Base-by-base conservation (phyloP, 108 stramenopile genomes). In the Nitzschia sp. region DNA sequence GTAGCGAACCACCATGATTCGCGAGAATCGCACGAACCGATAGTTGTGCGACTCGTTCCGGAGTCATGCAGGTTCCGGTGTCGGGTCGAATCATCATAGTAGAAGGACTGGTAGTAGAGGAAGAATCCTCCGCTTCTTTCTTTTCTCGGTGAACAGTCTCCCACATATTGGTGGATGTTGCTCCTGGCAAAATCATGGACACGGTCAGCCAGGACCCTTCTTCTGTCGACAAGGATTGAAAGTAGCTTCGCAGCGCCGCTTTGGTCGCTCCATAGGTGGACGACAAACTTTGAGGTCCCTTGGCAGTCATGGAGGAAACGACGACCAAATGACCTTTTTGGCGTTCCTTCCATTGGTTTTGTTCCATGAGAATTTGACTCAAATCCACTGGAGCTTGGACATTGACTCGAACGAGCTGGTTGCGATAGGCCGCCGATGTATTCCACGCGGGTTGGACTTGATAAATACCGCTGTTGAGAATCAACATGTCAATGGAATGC, bases 211-310 rank as follows among this genome's bases (percentile, higher is more conserved):
- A 77, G 22, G 19, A 21, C 0, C 9, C 33, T 25, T 74, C 73
- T 58, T 80, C 80, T 13, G 61, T 53, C 0, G 71, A 62, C 21
- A 80, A 35, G 0, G 72, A 17, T 31, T 30, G 47, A 73, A 80
- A 80, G 67, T 77, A 80, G 4, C 64, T 72, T 28, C 61, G 23
- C 22, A 76, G 13, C 0, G 76, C 76, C 44, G 76, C 76, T 44
- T 80, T 80, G 46, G 52, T 61, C 19, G 76, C 52, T 11, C 72
- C 66, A 53, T 80, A 80, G 9, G 60, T 50, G 8, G 64, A 44
- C 38, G 63, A 68, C 60, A 80, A 36, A 11, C 70, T 38, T 11
- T 68, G 33, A 38, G 80, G 52, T 13, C 76, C 76, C 23, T 66
- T 55, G 53, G 72, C 76, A 58, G 65, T 64, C 23, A 80, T 34